Evolutionary conservation across 2,329 filamentous ascomycete species (phyloP).

Genomic region (Chalaropsis ovoidea): DNA sequence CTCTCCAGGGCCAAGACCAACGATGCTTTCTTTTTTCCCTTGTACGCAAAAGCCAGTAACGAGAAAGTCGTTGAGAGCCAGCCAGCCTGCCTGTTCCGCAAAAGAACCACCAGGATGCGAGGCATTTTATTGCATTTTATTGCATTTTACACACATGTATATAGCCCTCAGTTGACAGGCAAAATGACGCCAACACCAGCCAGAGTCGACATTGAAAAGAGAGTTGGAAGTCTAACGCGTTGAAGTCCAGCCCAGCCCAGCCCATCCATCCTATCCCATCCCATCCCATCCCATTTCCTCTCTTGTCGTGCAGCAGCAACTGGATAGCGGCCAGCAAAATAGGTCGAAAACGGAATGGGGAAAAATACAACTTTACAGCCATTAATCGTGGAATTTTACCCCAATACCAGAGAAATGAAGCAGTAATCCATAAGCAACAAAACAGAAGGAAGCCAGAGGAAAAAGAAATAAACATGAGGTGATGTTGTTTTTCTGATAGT

Average conservation of each 20-base stretch:
- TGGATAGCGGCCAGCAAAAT: neutral
- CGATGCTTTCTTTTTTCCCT: neutral
- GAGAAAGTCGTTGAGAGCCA: neutral
- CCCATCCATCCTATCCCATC: neutral
- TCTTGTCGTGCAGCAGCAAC: neutral
- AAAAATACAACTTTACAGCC: too few species aligned
- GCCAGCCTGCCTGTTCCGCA: neutral
- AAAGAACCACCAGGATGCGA: neutral
- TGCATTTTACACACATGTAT: neutral
- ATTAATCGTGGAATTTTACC: neutral
- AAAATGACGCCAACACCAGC: neutral
- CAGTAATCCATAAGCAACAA: neutral
- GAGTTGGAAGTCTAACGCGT: neutral
- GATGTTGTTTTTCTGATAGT: neutral
- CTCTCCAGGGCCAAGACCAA: neutral
- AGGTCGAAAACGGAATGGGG: neutral
- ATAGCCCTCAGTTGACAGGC: neutral
- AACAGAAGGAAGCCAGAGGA: neutral
- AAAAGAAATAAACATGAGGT: neutral
- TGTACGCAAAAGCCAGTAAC: neutral
- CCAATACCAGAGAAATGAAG: neutral
- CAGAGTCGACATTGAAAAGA: neutral
- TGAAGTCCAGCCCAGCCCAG: neutral
- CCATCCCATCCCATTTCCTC: neutral
- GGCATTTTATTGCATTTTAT: constrained; percentile 2